These are phyloP conservation scores for Rhypophila decipiens DNA, from an alignment of 495 filamentous ascomycete species.

Conservation along the genomic window DNA sequence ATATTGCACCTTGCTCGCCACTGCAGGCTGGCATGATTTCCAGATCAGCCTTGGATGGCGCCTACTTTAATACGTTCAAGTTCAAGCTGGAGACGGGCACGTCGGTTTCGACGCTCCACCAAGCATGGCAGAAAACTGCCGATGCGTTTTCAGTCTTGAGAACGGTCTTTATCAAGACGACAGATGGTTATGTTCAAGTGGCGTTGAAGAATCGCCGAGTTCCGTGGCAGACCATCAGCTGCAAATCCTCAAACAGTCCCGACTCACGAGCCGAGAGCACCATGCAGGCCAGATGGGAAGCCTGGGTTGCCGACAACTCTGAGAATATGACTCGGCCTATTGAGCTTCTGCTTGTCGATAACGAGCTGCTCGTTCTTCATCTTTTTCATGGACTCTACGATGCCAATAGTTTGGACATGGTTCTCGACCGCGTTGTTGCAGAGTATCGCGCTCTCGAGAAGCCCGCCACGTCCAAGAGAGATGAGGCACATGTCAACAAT, in stretches of 20 bases:
- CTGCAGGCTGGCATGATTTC: conserved; percentile 77
- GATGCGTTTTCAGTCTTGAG: conserved; percentile 53
- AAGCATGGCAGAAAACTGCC: conserved; percentile 47
- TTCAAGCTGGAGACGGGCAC: conserved; percentile 43
- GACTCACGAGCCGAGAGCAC: conserved; percentile 15
- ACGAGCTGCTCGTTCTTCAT: conserved; percentile 46
- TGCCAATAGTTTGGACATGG: conserved; percentile 64
- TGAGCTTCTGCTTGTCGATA: conserved; percentile 24
- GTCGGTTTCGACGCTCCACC: conserved; percentile 35
- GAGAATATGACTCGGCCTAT: conserved; percentile 17
- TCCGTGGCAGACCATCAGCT: conserved; percentile 45
- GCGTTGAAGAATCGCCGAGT: conserved; percentile 41
- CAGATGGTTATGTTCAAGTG: conserved; percentile 68
- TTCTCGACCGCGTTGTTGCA: conserved; percentile 52
- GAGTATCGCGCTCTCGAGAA: conserved; percentile 29
- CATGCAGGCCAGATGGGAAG: conserved; percentile 22
- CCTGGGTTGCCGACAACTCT: conserved; percentile 37
- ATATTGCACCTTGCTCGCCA: conserved; percentile 68
- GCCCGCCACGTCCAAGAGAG: neutral
- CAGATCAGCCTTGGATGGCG: conserved; percentile 47
- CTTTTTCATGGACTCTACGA: conserved; percentile 90
- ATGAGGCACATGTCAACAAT: no score
- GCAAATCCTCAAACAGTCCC: no score
- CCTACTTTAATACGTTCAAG: conserved; percentile 68
- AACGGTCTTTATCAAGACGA: conserved; percentile 56